Evolutionary conservation across 225 moss, liverwort and hornwort genomes (phyloP), one percentile per base, ranked within the genome.

Genomic region (Pseudoscleropodium purum): DNA sequence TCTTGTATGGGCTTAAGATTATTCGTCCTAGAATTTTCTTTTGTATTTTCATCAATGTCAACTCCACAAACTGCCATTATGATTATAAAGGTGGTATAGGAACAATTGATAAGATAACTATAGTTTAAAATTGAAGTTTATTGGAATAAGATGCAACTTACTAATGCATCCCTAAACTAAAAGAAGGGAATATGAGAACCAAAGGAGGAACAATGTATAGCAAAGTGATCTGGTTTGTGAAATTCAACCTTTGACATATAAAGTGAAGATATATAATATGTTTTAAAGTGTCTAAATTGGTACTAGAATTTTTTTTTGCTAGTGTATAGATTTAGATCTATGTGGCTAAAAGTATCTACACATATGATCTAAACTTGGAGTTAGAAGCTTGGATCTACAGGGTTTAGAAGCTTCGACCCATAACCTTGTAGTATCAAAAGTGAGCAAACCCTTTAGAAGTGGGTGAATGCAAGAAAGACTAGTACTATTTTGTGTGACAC

Each of bases 131-230:
- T 13, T 23, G n/a, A 69, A 24, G 24, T 6, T 37, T 37, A 68
- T 2, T 12, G 0, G 12, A 68, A 37, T 4, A 68, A 68, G 21
- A 68, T 1, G 21, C 21, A 37, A 21, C 39, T 1, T 69, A 0
- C 4, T 7, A 23, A 69, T 1, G 0, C 23, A 37, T n/a, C n/a
- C 2, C 24, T 1, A 37, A 23, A 1, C 4, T n/a, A 24, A 6
- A 69, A 13, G 69, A n/a, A 4, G 7, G 4, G 4, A 69, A n/a
- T 69, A 69, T 2, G 0, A 69, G 13, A 24, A 13, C 23, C 7
- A n/a, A n/a, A 4, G 24, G 69, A n/a, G 1, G 1, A 24, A 13
- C 24, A n/a, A 24, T 69, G n/a, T 2, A 7, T 7, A 69, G 2
- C 13, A 7, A n/a, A n/a, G 7, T 13, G 13, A 69, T 13, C 2